Base-by-base conservation (phyloP, 768 basidiomycete species). In the Rhodotorula diobovata region DNA sequence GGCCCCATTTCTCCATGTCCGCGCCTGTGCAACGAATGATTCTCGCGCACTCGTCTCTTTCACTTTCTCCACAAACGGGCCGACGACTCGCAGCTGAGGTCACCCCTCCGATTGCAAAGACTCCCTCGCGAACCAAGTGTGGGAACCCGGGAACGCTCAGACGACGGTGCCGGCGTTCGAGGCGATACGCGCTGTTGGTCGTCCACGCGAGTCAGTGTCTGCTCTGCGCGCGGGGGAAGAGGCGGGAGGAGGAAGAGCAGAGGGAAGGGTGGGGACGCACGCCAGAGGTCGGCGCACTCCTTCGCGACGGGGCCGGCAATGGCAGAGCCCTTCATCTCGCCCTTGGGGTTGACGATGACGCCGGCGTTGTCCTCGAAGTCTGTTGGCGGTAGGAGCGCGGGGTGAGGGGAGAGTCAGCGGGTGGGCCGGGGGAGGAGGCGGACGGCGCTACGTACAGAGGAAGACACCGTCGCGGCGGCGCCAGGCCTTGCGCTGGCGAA, bases 141-240 rank as follows among this genome's bases (percentile, higher is more conserved):
- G n/a, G n/a, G n/a, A 32, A 53, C 48, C 11, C 51, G 51, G 21
- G 16, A 32, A 16, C 55, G 30, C 55, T 34, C 20, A 35, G 51
- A 97, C 95, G 80, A 98, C 95, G 71, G 95, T 97, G 80, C 94
- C 93, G 70, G 94, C 93, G 83, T 97, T 98, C 76, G 94, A 93
- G 66, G 96, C 96, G 78, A 97, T 97, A 90, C 93, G 93, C 92
- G 95, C 96, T 95, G 97, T 67, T 95, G 85, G 84, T 14, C 23
- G 23, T 9, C 9, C 1, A 46, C 15, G 2, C 15, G 20, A 46
- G 46, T 50, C 35, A 30, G 46, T 16, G 14, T 10, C 39, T 16
- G 8, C 20, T 43, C 35, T 3, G 34, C 28, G 16, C 34, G 41
- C 30, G 18, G 7, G 93, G n/a, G 5, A 6, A 46, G 45, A 16